Evolutionary conservation across 495 filamentous ascomycete species (phyloP).

Genomic region (Schizothecium vesticola): DNA sequence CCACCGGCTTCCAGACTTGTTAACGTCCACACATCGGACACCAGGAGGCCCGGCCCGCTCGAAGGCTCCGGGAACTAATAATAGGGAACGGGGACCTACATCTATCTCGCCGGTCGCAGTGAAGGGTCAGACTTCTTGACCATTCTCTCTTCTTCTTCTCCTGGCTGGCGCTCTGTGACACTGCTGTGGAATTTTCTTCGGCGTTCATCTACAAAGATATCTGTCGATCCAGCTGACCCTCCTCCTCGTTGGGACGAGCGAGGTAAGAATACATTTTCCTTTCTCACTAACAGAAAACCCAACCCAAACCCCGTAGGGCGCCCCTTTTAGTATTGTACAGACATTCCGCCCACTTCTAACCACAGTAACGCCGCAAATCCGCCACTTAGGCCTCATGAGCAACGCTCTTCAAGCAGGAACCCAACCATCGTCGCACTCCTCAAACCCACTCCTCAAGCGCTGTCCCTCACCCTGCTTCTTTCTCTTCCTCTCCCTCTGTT

Average conservation of each 20-base stretch:
- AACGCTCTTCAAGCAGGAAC: background rate
- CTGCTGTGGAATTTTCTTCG: background rate
- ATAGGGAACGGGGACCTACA: background rate
- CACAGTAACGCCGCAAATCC: background rate
- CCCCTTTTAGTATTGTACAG: background rate
- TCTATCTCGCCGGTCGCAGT: background rate
- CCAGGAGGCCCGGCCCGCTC: background rate
- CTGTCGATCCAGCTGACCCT: background rate
- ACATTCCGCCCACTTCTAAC: background rate
- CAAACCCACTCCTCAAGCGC: background rate
- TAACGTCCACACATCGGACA: background rate
- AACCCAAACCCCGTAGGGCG: background rate
- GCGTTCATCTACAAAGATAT: background rate
- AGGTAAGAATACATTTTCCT: background rate
- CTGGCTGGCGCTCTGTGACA: background rate
- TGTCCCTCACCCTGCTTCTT: background rate
- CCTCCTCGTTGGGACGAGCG: too few relatives aligned
- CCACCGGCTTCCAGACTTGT: background rate
- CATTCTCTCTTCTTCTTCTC: background rate
- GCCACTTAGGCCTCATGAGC: background rate
- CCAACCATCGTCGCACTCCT: background rate
- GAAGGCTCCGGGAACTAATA: background rate
- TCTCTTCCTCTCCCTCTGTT: background rate
- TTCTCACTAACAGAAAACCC: background rate
- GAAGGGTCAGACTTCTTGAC: background rate